Percentiles rank a stretch among this genome's conserved stretches.
Conservation (phyloP, 176 grass and related monocot genomes). For the bread wheat (Triticum aestivum) region DNA sequence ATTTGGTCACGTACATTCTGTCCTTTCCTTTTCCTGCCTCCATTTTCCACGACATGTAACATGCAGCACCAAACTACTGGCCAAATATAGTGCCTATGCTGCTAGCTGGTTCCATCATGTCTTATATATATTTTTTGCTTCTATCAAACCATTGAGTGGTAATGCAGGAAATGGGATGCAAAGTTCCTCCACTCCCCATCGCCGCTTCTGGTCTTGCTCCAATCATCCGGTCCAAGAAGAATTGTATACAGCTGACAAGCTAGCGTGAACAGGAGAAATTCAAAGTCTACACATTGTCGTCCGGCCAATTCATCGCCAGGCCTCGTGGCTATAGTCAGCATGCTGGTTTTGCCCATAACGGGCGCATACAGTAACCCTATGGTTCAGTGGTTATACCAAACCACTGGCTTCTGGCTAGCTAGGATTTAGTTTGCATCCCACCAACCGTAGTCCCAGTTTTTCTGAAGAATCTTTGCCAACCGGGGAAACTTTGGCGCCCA, state of each 20-base stretch:
- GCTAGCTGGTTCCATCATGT: neutral
- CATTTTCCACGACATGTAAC: conserved; percentile 5
- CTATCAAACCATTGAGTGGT: neutral
- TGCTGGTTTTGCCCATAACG: conserved; percentile 39
- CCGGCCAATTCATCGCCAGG: neutral
- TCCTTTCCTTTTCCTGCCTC: neutral
- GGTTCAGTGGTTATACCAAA: conserved; percentile 40
- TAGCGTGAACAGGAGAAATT: neutral
- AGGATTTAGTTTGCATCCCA: neutral
- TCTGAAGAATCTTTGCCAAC: conserved; percentile 17
- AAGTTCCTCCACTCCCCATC: neutral
- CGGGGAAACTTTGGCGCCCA: conserved; percentile 22
- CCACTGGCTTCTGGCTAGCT: neutral
- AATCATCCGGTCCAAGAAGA: conserved; percentile 1
- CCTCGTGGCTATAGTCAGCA: neutral
- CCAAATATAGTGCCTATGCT: neutral
- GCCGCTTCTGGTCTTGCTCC: conserved; percentile 3
- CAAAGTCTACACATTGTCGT: neutral
- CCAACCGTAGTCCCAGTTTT: neutral
- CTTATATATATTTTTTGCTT: neutral
- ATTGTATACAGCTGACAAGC: neutral
- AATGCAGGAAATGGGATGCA: neutral
- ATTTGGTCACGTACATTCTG: neutral
- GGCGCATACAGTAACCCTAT: conserved; percentile 33
- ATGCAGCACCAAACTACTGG: conserved; percentile 10